A percentile compares a stretch with the other conserved stretches of the same genome.
These are phyloP conservation scores for Guillardia theta DNA, from an alignment of 78 protist genomes.

Conservation along the genomic window DNA sequence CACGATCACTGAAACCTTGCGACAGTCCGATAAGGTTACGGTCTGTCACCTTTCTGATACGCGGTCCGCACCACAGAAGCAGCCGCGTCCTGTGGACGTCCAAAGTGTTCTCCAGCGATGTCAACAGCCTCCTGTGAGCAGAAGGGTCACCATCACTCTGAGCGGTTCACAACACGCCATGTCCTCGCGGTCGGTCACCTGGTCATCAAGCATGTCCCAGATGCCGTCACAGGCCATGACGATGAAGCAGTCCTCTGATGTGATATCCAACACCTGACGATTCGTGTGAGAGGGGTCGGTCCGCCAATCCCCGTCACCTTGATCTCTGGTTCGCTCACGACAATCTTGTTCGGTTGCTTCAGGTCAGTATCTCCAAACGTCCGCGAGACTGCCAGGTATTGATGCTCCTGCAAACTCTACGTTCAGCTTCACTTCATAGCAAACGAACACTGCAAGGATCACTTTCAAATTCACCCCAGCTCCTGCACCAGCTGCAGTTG, in stretches of 20 bases:
- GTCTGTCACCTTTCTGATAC: background rate
- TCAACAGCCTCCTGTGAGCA: background rate
- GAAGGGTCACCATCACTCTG: background rate
- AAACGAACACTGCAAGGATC: too few species aligned
- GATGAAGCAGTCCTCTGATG: conserved; percentile 15
- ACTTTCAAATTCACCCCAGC: background rate
- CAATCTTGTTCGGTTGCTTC: background rate
- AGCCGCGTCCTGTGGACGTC: background rate
- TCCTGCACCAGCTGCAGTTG: background rate
- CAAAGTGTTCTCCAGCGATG: background rate
- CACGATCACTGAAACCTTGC: too few species aligned
- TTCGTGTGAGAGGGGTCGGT: background rate
- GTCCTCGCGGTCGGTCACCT: background rate
- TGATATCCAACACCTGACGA: background rate
- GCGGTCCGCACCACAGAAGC: background rate
- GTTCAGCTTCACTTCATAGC: too few species aligned
- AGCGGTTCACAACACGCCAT: background rate
- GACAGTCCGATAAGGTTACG: too few species aligned
- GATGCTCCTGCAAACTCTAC: too few species aligned
- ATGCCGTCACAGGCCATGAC: conserved; percentile 13
- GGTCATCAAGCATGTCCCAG: conserved; percentile 34
- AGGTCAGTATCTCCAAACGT: conserved; percentile 4
- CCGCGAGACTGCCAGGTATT: background rate
- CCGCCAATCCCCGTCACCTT: background rate
- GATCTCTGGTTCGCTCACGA: background rate